Percentiles rank a stretch among this genome's conserved stretches.
Evolutionary conservation across 805 yeast species (phyloP).

Genomic region (Cyberlindnera saturnus): DNA sequence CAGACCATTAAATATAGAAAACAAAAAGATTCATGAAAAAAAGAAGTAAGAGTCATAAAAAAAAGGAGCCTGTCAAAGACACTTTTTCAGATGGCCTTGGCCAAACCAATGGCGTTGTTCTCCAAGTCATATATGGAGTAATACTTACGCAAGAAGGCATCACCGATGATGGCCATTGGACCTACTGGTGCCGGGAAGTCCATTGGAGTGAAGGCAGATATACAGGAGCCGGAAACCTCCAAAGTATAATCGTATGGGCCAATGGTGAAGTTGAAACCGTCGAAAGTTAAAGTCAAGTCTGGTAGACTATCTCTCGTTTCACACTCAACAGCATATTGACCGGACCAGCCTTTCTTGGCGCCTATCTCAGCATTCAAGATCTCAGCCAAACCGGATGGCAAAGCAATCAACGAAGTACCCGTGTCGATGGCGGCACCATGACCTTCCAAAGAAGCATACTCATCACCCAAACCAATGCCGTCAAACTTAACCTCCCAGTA

Average conservation of each 20-base stretch:
- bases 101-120: slow-evolving; percentile 91
- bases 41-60: neutral
- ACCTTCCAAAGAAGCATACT: slow-evolving; percentile 72
- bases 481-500: slow-evolving; percentile 98
- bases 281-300: slow-evolving; percentile 84
- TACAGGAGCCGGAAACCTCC: slow-evolving; percentile 92
- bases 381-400: slow-evolving; percentile 95
- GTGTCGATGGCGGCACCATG: slow-evolving; percentile 98
- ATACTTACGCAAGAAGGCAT: slow-evolving; percentile 92
- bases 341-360: slow-evolving; percentile 95
- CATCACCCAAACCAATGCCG: slow-evolving; percentile 87
- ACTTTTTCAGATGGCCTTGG: slow-evolving; percentile 49
- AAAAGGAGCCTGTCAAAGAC: neutral
- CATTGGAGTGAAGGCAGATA: slow-evolving; percentile 94
- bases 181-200: slow-evolving; percentile 97
- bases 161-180: slow-evolving; percentile 94
- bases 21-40: no score
- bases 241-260: slow-evolving; percentile 87
- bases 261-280: slow-evolving; percentile 88
- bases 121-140: slow-evolving; percentile 92
- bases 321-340: slow-evolving; percentile 94
- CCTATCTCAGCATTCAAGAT: slow-evolving; percentile 93
- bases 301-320: slow-evolving; percentile 78
- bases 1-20: no score
- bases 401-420: slow-evolving; percentile 92